Evolutionary conservation across 208 protist species (phyloP).

Genomic region (Strigomonas oncopelti): DNA sequence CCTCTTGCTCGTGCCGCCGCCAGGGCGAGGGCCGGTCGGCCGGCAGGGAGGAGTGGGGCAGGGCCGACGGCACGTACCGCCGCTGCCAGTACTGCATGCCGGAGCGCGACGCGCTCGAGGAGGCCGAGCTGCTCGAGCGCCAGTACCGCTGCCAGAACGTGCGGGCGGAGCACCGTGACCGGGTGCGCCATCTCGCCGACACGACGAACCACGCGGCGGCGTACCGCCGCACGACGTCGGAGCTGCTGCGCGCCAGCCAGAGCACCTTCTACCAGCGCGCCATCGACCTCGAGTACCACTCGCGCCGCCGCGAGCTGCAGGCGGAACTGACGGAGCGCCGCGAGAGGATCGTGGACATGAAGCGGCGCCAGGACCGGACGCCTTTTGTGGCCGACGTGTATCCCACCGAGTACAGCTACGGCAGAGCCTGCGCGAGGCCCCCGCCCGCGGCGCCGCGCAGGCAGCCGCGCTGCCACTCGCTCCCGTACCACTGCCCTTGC

Average conservation of each 20-base stretch:
- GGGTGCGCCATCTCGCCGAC: slow-evolving; percentile 19
- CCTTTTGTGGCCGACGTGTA: background rate
- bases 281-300: slow-evolving; percentile 44
- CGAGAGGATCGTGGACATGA: slow-evolving; percentile 17
- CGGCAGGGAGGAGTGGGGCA: background rate
- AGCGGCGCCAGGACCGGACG: background rate
- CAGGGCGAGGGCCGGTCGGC: slow-evolving; percentile 1
- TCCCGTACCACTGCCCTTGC: slow-evolving; percentile 1
- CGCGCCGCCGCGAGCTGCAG: slow-evolving; percentile 55
- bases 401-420: background rate
- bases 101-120: slow-evolving; percentile 52
- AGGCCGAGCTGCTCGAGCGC: slow-evolving; percentile 49
- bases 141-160: slow-evolving; percentile 42
- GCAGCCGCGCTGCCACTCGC: background rate
- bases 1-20: slow-evolving; percentile 28
- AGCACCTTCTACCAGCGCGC: slow-evolving; percentile 46
- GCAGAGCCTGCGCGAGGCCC: background rate
- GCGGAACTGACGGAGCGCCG: slow-evolving; percentile 57
- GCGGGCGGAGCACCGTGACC: slow-evolving; percentile 32
- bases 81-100: slow-evolving; percentile 57
- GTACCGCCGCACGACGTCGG: slow-evolving; percentile 52
- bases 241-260: slow-evolving; percentile 59
- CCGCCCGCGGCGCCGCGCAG: background rate
- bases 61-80: slow-evolving; percentile 11
- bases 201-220: slow-evolving; percentile 1